Evolutionary conservation across 345 rosid species (phyloP).

Genomic region (Limnanthes douglasii): DNA sequence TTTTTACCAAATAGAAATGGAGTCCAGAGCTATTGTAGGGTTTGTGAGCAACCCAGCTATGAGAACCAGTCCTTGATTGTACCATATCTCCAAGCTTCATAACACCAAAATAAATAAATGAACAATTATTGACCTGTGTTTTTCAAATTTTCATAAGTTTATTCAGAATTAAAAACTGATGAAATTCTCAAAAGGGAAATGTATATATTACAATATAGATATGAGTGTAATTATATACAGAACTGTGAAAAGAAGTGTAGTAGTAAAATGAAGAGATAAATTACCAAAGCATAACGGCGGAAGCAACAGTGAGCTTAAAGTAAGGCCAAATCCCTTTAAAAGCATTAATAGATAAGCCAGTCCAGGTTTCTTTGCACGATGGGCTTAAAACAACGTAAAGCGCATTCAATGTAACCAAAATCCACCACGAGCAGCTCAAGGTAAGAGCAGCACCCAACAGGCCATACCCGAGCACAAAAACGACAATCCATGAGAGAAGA

Average conservation of each 20-base stretch:
- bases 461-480: conserved; percentile 34
- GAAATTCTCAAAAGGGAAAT: too few relatives aligned
- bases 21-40: conserved; percentile 67
- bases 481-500: conserved; percentile 47
- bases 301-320: conserved; percentile 74
- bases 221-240: background rate
- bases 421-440: conserved; percentile 77
- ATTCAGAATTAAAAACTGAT: too few relatives aligned
- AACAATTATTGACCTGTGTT: too few relatives aligned
- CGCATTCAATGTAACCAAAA: conserved; percentile 29
- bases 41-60: conserved; percentile 67
- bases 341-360: conserved; percentile 48
- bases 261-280: background rate
- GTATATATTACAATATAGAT: background rate
- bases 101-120: too few relatives aligned
- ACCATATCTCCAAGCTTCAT: conserved; percentile 91
- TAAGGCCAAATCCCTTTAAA: conserved; percentile 85
- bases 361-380: conserved; percentile 70
- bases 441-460: conserved; percentile 66
- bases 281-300: conserved; percentile 89
- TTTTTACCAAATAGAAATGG: conserved; percentile 71
- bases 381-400: conserved; percentile 55
- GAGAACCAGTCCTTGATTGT: conserved; percentile 83
- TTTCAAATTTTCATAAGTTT: too few relatives aligned
- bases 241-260: background rate